Conservation (phyloP, 768 basidiomycete genomes). For the Auriscalpium vulgare region DNA sequence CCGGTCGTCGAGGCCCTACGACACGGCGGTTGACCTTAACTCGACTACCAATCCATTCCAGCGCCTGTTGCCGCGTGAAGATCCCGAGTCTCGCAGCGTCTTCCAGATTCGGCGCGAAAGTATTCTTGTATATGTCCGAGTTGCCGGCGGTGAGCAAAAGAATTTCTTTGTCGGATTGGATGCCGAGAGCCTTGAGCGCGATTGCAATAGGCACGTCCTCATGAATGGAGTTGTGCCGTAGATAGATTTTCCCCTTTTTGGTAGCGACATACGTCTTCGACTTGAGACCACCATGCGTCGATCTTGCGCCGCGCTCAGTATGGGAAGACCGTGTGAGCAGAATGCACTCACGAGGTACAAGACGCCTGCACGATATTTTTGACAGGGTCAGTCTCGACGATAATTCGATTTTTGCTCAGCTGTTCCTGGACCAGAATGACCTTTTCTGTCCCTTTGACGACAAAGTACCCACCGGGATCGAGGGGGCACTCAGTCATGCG, state of each 20-base stretch:
- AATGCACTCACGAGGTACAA: constrained; percentile 78
- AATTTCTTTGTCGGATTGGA: constrained; percentile 97
- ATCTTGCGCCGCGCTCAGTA: constrained; percentile 32
- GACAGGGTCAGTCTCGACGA: constrained; percentile 87
- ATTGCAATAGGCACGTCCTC: constrained; percentile 96
- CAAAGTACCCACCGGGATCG: constrained; percentile 99
- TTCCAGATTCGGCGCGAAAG: constrained; percentile 88
- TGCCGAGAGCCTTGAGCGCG: constrained; percentile 92
- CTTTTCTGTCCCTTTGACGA: constrained; percentile 98
- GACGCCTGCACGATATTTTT: constrained; percentile 92
- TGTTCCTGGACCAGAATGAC: constrained; percentile 99
- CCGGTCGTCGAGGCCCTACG: constrained; percentile 74
- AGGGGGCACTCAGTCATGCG: constrained; percentile 94
- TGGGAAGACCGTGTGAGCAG: constrained; percentile 5
- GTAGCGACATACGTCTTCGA: constrained; percentile 97
- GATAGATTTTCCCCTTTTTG: constrained; percentile 90
- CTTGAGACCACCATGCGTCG: constrained; percentile 78
- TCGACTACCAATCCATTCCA: constrained; percentile 90
- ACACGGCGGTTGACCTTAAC: constrained; percentile 83
- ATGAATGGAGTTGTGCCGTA: constrained; percentile 94
- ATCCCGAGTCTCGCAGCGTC: constrained; percentile 88
- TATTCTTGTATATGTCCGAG: constrained; percentile 77
- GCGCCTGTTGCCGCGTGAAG: constrained; percentile 87
- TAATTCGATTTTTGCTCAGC: constrained; percentile 97
- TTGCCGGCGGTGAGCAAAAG: constrained; percentile 89